These are phyloP conservation scores for Coprinopsis strossmayeri DNA, from an alignment of 768 basidiomycete genomes.

Conservation along the genomic window DNA sequence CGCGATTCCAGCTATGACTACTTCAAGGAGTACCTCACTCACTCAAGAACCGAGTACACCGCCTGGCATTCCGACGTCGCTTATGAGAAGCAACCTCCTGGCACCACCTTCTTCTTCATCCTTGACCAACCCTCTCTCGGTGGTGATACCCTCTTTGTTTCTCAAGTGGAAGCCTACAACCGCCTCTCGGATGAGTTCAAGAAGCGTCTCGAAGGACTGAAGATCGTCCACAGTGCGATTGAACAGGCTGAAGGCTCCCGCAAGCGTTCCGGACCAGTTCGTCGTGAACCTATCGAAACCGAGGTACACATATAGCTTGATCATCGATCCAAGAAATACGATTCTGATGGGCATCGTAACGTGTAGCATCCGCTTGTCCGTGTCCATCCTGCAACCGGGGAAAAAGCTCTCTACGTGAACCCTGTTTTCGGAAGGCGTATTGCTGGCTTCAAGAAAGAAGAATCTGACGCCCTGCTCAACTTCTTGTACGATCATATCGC, in stretches of 20 bases:
- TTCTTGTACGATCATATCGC: slow-evolving; percentile 48
- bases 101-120: slow-evolving; percentile 51
- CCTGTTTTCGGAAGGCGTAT: slow-evolving; percentile 45
- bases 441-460: slow-evolving; percentile 47
- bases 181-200: slow-evolving; percentile 51
- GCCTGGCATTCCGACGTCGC: slow-evolving; percentile 50
- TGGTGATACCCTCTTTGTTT: slow-evolving; percentile 50
- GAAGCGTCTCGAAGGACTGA: slow-evolving; percentile 49
- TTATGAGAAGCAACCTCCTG: slow-evolving; percentile 48
- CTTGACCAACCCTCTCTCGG: slow-evolving; percentile 41
- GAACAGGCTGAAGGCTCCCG: slow-evolving; percentile 41
- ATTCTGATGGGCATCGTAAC: neutral
- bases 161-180: slow-evolving; percentile 53
- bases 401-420: slow-evolving; percentile 55
- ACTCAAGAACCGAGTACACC: slow-evolving; percentile 32
- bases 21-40: slow-evolving; percentile 36
- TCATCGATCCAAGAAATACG: neutral
- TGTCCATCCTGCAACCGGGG: slow-evolving; percentile 52
- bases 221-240: slow-evolving; percentile 49
- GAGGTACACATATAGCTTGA: slow-evolving; percentile 26
- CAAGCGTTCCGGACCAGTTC: slow-evolving; percentile 37
- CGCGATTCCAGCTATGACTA: slow-evolving; percentile 37
- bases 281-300: slow-evolving; percentile 43
- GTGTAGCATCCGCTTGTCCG: slow-evolving; percentile 47
- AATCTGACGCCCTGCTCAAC: slow-evolving; percentile 46